Percentiles rank a stretch among this genome's conserved stretches.
Evolutionary conservation across 257 asterid genomes (phyloP).

Genomic region (Linderniella brevidens): DNA sequence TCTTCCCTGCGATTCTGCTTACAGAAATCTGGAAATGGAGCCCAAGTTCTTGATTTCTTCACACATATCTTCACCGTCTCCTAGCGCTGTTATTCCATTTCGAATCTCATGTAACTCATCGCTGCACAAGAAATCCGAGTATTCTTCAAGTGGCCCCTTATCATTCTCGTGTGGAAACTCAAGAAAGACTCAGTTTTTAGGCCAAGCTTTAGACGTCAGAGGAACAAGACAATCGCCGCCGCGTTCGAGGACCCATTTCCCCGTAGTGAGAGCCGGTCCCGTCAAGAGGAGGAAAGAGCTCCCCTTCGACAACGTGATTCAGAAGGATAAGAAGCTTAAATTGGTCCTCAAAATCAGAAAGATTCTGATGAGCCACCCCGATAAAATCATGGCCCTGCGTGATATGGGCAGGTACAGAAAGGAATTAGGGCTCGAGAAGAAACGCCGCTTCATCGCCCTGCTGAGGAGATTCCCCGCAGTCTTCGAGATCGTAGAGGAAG

Average conservation of each 20-base stretch:
- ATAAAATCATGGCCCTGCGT: conserved; percentile 66
- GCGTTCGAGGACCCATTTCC: conserved; percentile 19
- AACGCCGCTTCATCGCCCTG: conserved; percentile 64
- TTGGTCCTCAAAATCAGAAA: conserved; percentile 74
- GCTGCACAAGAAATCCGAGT: no score
- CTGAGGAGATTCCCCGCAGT: conserved; percentile 83
- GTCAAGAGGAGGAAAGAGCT: conserved; percentile 92
- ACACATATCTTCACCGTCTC: no score
- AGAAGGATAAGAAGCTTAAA: conserved; percentile 88
- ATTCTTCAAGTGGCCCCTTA: no score
- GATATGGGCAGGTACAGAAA: conserved; percentile 70
- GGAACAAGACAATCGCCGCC: background rate
- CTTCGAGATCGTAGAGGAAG: conserved; percentile 91
- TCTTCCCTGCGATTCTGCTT: no score
- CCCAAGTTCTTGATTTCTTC: no score
- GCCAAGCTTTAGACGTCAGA: background rate
- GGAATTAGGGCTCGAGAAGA: conserved; percentile 46
- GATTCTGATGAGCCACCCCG: conserved; percentile 76
- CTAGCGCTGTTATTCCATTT: no score
- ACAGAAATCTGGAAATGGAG: no score
- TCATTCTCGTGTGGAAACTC: no score
- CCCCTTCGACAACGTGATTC: conserved; percentile 85
- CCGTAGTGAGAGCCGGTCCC: conserved; percentile 34
- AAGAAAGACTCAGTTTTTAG: no score
- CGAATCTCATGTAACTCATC: no score